These are phyloP conservation scores for Starmerella bombicola DNA, from an alignment of 805 yeast species.

Conservation along the genomic window DNA sequence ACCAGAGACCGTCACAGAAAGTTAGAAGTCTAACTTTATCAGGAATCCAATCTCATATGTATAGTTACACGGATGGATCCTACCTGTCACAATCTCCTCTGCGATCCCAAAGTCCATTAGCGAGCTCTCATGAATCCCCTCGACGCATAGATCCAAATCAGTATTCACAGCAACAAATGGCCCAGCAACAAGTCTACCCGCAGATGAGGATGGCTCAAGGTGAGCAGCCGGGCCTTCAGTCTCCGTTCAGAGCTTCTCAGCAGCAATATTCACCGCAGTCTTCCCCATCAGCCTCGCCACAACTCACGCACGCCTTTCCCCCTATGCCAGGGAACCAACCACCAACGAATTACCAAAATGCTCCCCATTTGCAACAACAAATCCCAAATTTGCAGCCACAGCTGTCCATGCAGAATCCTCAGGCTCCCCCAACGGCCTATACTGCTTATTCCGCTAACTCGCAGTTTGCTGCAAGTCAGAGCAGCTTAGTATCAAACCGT, in stretches of 20 bases:
- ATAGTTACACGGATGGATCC: constrained; percentile 1
- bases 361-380: constrained; percentile 8
- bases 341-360: neutral
- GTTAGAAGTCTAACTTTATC: neutral
- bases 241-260: constrained; percentile 5
- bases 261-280: constrained; percentile 2
- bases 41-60: neutral
- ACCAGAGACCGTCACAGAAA: too few species aligned
- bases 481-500: constrained; percentile 12
- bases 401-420: constrained; percentile 4
- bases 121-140: constrained; percentile 4
- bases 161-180: constrained; percentile 5
- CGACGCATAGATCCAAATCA: constrained; percentile 20
- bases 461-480: constrained; percentile 17
- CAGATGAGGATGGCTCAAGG: constrained; percentile 7
- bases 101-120: constrained; percentile 9
- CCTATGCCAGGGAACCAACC: constrained; percentile 1
- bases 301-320: neutral
- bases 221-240: constrained; percentile 12
- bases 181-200: constrained; percentile 15
- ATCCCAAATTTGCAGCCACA: constrained; percentile 6
- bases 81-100: constrained; percentile 10
- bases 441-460: constrained; percentile 13
- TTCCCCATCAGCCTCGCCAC: constrained; percentile 4
- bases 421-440: constrained; percentile 12